These are phyloP conservation scores for Scutellaria baicalensis DNA, from an alignment of 257 asterid species.

Conservation along the genomic window DNA sequence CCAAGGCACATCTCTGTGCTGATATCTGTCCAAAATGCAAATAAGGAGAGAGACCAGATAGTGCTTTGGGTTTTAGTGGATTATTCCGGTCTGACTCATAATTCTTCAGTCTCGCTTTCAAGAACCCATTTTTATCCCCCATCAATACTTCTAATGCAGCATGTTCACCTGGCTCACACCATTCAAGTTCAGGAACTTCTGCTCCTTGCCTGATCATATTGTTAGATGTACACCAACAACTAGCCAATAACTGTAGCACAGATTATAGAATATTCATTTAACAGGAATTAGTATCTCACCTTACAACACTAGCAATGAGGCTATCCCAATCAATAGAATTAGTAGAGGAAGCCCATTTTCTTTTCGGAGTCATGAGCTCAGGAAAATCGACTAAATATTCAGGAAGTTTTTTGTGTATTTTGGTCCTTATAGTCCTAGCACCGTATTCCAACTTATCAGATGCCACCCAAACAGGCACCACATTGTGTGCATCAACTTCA, in stretches of 20 bases:
- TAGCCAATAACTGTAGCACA: conserved; percentile 1
- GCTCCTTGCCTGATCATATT: conserved; percentile 67
- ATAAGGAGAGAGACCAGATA: conserved; percentile 94
- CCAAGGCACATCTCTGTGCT: conserved; percentile 89
- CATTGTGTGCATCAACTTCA: conserved; percentile 92
- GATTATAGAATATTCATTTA: conserved; percentile 1
- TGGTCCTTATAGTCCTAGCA: conserved; percentile 79
- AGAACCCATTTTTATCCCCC: conserved; percentile 67
- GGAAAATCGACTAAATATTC: conserved; percentile 80
- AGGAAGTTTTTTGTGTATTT: conserved; percentile 72
- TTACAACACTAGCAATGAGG: conserved; percentile 52
- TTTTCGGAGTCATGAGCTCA: conserved; percentile 30
- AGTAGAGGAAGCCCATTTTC: conserved; percentile 45
- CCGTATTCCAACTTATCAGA: conserved; percentile 80
- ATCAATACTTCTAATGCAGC: conserved; percentile 64
- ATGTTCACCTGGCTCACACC: conserved; percentile 94
- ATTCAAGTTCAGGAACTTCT: conserved; percentile 91
- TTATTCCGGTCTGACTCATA: conserved; percentile 76
- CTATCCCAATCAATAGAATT: conserved; percentile 51
- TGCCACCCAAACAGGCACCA: conserved; percentile 91
- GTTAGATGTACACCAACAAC: conserved; percentile 17
- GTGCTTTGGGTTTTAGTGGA: conserved; percentile 78
- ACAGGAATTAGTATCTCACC: conserved; percentile 34
- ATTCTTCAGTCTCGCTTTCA: conserved; percentile 55
- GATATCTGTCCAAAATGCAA: conserved; percentile 95